Conservation (phyloP, 345 rosid species). For the Populus euphratica region DNA sequence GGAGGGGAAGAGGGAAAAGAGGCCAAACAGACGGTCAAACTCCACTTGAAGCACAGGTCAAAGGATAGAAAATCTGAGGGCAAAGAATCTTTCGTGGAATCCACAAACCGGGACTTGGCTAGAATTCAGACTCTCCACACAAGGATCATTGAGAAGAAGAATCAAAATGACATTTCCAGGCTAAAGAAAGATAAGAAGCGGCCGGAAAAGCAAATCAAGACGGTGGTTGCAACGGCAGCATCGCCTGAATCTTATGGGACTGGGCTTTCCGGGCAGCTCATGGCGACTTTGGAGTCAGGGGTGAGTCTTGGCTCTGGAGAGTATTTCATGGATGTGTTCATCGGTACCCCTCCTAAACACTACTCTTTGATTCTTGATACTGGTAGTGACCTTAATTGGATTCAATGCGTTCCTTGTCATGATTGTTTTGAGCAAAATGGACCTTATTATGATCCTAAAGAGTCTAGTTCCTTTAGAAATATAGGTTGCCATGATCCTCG, state of each 20-base stretch:
- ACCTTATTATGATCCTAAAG: slow-evolving; percentile 61
- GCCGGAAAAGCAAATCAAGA: slow-evolving; percentile 10
- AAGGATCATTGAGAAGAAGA: slow-evolving; percentile 70
- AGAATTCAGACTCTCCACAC: slow-evolving; percentile 70
- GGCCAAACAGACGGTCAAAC: slow-evolving; percentile 46
- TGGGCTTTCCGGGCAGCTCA: slow-evolving; percentile 49
- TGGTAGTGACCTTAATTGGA: slow-evolving; percentile 94
- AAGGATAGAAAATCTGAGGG: slow-evolving; percentile 26
- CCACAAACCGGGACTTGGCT: slow-evolving; percentile 50
- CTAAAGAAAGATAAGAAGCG: slow-evolving; percentile 23
- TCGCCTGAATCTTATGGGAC: slow-evolving; percentile 30
- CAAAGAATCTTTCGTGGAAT: slow-evolving; percentile 45
- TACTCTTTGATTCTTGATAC: slow-evolving; percentile 92
- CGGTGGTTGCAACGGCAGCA: slow-evolving; percentile 20
- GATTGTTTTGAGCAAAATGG: slow-evolving; percentile 89
- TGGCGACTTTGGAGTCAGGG: slow-evolving; percentile 84
- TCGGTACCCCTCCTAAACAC: slow-evolving; percentile 89
- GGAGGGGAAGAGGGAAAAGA: neutral
- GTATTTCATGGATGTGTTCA: slow-evolving; percentile 87
- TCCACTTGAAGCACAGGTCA: slow-evolving; percentile 58
- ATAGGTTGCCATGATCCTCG: slow-evolving; percentile 63
- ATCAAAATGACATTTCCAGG: slow-evolving; percentile 53
- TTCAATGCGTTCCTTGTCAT: slow-evolving; percentile 80
- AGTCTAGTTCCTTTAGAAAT: slow-evolving; percentile 58
- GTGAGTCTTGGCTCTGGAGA: slow-evolving; percentile 84